phyloP scores from a whole-genome alignment of 1,284 basidiomycete species.

The Gymnopus androsaceus region DNA sequence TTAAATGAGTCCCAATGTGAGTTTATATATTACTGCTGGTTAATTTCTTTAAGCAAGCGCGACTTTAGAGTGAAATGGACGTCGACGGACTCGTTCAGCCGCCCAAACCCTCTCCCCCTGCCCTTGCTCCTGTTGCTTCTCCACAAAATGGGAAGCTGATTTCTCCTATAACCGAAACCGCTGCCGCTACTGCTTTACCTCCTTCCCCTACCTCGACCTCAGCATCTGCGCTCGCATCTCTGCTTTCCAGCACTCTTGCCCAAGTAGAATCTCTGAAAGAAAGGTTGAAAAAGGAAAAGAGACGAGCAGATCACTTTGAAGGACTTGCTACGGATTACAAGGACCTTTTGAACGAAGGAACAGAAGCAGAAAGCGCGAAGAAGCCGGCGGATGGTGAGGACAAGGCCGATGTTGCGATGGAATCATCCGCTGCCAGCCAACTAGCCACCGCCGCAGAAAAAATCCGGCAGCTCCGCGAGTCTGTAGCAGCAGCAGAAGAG shows the following conservation, averaged over 20 bases:
- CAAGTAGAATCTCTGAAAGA: constrained; percentile 15
- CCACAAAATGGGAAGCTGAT: not conserved
- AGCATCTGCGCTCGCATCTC: constrained; percentile 12
- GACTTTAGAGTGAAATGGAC: constrained; percentile 4
- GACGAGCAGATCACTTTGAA: constrained; percentile 18
- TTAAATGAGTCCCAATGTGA: not conserved
- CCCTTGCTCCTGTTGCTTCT: not conserved
- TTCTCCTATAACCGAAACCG: not conserved
- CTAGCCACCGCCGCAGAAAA: constrained; percentile 14
- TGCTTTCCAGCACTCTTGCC: constrained; percentile 13
- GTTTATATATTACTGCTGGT: not conserved
- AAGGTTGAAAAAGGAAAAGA: constrained; percentile 8
- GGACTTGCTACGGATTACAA: constrained; percentile 9
- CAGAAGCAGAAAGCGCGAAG: not conserved
- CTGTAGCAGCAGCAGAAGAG: constrained; percentile 57
- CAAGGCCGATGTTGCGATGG: not conserved
- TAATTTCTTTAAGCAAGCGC: not conserved
- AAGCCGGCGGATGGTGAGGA: not conserved
- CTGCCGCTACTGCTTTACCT: not conserved
- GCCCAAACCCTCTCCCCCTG: not conserved
- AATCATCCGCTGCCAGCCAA: not conserved
- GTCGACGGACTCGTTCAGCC: not conserved
- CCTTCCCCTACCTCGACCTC: not conserved
- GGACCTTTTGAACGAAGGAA: not conserved
- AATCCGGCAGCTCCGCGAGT: constrained; percentile 44